Conservation (phyloP, 2,329 filamentous ascomycete species). For the Geosmithia putterillii region DNA sequence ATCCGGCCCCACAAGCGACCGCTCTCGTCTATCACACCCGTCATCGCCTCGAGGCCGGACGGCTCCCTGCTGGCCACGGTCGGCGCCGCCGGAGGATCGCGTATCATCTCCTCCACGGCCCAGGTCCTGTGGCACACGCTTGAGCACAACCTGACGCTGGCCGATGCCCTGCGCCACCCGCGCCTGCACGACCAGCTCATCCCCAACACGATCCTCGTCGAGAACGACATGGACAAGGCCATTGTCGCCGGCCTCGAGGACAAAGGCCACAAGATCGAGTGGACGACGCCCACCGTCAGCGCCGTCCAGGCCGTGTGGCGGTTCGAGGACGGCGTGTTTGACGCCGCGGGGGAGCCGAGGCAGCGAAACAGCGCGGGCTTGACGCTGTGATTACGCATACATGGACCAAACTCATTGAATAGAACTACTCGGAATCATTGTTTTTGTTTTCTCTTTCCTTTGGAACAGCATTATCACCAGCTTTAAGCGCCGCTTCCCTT, state of each 20-base stretch:
- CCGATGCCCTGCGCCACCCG: conserved; percentile 50
- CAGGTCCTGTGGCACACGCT: conserved; percentile 64
- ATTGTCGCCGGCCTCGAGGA: conserved; percentile 50
- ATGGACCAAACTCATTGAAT: too few species aligned
- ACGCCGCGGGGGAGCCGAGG: conserved; percentile 65
- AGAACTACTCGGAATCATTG: too few species aligned
- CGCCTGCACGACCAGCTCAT: conserved; percentile 74
- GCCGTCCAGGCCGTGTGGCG: conserved; percentile 58
- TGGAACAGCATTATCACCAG: too few species aligned
- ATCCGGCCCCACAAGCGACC: conserved; percentile 72
- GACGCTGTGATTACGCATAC: conserved; percentile 18
- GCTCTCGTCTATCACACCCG: conserved; percentile 68
- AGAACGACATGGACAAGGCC: conserved; percentile 53
- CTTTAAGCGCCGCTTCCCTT: too few species aligned
- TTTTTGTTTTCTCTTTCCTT: neutral
- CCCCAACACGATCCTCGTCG: conserved; percentile 56
- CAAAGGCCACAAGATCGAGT: conserved; percentile 60
- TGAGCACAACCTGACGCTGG: conserved; percentile 46
- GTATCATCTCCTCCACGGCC: conserved; percentile 71
- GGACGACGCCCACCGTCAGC: conserved; percentile 50
- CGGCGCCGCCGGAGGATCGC: conserved; percentile 68
- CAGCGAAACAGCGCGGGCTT: conserved; percentile 60
- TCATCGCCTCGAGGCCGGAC: conserved; percentile 56
- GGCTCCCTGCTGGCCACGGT: conserved; percentile 55
- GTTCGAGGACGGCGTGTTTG: conserved; percentile 54